Conservation (phyloP, 352 stramenopile species). For the Phytophthora syringae region DNA sequence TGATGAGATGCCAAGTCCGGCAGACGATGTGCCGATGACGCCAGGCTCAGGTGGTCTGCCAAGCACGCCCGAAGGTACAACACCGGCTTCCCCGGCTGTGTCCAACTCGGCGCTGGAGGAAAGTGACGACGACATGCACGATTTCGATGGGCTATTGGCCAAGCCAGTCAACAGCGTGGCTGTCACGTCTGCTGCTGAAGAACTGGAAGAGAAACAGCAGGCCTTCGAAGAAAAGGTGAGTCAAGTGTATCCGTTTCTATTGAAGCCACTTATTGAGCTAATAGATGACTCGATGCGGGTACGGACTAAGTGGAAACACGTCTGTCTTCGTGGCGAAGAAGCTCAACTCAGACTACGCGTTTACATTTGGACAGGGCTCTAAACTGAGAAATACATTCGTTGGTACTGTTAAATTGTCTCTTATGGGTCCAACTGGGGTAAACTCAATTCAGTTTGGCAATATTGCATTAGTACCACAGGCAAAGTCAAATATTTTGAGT, state of each 20-base stretch:
- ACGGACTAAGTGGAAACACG: not conserved
- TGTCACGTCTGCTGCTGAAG: conserved; percentile 10
- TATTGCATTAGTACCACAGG: too few relatives aligned
- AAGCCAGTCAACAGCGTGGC: conserved; percentile 1
- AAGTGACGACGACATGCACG: not conserved
- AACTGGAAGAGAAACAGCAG: too few relatives aligned
- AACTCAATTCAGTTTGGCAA: too few relatives aligned
- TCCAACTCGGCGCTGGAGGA: not conserved
- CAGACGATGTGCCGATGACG: not conserved
- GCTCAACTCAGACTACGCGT: conserved; percentile 1
- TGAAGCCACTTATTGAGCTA: conserved; percentile 5
- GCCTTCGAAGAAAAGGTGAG: too few relatives aligned
- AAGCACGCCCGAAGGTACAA: not conserved
- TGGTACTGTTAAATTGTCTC: conserved; percentile 3
- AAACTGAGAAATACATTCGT: conserved; percentile 11
- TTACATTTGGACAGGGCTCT: conserved; percentile 13
- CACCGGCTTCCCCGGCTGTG: not conserved
- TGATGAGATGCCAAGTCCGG: not conserved
- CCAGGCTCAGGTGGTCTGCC: not conserved
- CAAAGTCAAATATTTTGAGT: too few relatives aligned
- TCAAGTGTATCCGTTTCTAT: too few relatives aligned
- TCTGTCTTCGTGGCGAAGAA: too few relatives aligned
- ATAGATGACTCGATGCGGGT: conserved; percentile 1
- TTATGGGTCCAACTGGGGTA: too few relatives aligned
- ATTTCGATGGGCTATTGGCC: not conserved